Evolutionary conservation across 345 rosid genomes (phyloP), one percentile per base, ranked within the genome.

Genomic region (Odontarrhena argentea): DNA sequence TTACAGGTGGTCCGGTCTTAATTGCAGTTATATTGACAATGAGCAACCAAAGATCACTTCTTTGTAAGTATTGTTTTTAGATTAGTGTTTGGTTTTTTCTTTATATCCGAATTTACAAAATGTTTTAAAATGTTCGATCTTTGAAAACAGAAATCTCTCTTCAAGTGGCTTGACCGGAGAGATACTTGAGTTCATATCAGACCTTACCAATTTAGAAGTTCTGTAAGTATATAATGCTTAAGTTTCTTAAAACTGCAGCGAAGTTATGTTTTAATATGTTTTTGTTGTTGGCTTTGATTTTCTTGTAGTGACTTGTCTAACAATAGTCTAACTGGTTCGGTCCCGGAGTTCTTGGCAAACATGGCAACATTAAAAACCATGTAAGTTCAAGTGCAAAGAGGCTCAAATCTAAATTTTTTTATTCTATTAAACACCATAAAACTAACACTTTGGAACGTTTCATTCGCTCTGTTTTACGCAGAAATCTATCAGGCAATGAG

Each of bases 271-370:
- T 65, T 49, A 14, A 65, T 41, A 24, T 15, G 25, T 1, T 24
- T 18, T 62, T 30, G 32, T 3, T 15, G 5, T 12, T 60, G 49
- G 67, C 1, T 24, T 43, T 61, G 11, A 13, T 47, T 67, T 61
- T 68, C 6, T 69, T 5, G 55, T 63, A 83, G 86, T 60, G 87
- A 85, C 75, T 77, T 83, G 68, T 86, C 91, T 3, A 77, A 82
- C 79, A 86, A 84, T 67, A 56, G 42, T 62, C 74, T 86, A 49
- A 73, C 76, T 6, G 88, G 91, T 25, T 13, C 78, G 24, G 77
- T 85, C 32, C 90, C 87, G 0, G 57, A 71, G 49, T 74, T 76
- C 74, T 73, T 83, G 45, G 77, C 75, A 35, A 26, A 68, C 53
- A 75, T 80, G 41, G 9, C 48, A 57, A 24, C 74, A 38, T 73